Evolutionary conservation across 495 filamentous ascomycete genomes (phyloP).

Genomic region (Xylaria telfairii): DNA sequence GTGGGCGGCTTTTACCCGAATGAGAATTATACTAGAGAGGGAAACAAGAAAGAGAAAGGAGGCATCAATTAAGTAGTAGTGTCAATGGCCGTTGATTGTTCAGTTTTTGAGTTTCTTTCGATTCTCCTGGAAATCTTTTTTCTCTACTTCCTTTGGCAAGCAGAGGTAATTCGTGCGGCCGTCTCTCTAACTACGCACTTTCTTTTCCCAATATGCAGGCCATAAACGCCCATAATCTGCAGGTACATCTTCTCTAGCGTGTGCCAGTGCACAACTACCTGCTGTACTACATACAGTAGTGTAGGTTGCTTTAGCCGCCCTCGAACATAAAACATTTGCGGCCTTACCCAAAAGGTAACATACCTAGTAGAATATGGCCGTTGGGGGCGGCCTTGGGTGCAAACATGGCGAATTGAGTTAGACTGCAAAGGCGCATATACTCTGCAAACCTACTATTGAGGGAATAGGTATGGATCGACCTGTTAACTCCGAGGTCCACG

Average conservation of each 20-base stretch:
- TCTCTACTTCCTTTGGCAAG: not conserved
- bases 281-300: not conserved
- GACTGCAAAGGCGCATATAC: not conserved
- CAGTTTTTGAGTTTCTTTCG: not conserved
- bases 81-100: not conserved
- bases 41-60: slow-evolving; percentile 9
- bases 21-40: slow-evolving; percentile 4
- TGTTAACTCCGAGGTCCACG: not conserved
- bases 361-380: not conserved
- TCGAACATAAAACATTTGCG: not conserved
- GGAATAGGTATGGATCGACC: too few species aligned
- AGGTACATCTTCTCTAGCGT: slow-evolving; percentile 9
- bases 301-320: not conserved
- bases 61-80: too few species aligned
- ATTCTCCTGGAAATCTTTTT: not conserved
- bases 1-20: slow-evolving; percentile 5
- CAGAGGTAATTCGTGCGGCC: not conserved
- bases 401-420: not conserved
- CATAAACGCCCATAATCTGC: not conserved
- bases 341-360: not conserved
- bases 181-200: not conserved
- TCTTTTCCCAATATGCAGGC: not conserved
- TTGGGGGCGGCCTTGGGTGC: not conserved
- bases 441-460: too few species aligned
- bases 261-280: not conserved